Percentiles rank a stretch among this genome's conserved stretches.
Evolutionary conservation across 352 stramenopile species (phyloP).

Genomic region (Globisporangium okanoganense): DNA sequence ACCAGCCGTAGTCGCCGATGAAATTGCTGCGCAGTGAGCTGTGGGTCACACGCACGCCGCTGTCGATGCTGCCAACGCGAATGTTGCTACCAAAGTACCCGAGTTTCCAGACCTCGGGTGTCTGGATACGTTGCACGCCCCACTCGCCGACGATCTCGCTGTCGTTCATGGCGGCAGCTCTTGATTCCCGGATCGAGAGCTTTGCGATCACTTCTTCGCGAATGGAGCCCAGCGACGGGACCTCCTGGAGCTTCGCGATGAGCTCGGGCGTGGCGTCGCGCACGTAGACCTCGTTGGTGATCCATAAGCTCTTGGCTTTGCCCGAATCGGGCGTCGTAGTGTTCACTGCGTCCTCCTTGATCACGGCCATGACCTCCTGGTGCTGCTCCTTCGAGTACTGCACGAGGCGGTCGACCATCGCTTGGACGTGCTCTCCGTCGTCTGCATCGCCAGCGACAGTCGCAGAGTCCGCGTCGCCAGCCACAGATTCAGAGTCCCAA

Average conservation of each 20-base stretch:
- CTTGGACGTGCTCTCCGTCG: conserved; percentile 20
- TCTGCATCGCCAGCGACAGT: not conserved
- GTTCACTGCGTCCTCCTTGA: conserved; percentile 16
- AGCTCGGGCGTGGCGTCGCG: conserved; percentile 29
- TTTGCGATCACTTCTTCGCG: conserved; percentile 21
- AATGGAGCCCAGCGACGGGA: conserved; percentile 28
- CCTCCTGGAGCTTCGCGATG: conserved; percentile 25
- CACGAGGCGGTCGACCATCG: conserved; percentile 26
- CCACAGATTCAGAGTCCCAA: not conserved
- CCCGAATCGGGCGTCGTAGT: conserved; percentile 6
- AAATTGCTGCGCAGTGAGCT: conserved; percentile 29
- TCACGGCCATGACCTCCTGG: conserved; percentile 22
- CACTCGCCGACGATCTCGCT: conserved; percentile 28
- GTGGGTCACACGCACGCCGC: conserved; percentile 35
- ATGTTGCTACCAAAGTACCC: conserved; percentile 32
- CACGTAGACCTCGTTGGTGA: conserved; percentile 44
- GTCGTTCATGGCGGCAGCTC: conserved; percentile 13
- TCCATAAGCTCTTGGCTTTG: conserved; percentile 35
- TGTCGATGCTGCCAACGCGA: conserved; percentile 46
- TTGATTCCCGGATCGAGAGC: conserved; percentile 14
- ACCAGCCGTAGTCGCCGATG: conserved; percentile 42
- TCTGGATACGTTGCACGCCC: conserved; percentile 36
- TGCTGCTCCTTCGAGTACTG: conserved; percentile 27
- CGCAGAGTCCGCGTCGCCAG: not conserved
- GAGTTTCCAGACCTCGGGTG: conserved; percentile 31